Conservation (phyloP, 164 flowering plant species). For the Dillenia turbinata region DNA sequence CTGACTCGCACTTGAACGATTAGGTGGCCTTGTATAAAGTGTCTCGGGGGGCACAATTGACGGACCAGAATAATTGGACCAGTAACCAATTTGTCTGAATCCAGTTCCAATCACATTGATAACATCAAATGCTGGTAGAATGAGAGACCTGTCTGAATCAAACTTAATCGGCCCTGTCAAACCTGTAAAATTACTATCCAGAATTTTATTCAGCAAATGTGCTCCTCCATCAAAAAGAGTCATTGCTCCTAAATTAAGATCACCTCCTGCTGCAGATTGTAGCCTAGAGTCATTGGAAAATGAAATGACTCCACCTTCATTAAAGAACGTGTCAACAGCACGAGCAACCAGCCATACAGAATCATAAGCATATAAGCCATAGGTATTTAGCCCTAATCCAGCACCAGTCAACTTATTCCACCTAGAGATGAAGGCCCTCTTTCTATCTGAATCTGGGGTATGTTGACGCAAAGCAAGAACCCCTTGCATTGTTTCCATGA, state of each 20-base stretch:
- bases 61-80: slow-evolving; percentile 74
- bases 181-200: slow-evolving; percentile 40
- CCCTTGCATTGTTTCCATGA: slow-evolving; percentile 64
- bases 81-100: slow-evolving; percentile 53
- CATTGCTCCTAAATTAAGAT: slow-evolving; percentile 54
- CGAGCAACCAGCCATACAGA: slow-evolving; percentile 72
- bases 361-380: slow-evolving; percentile 79
- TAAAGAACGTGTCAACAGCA: slow-evolving; percentile 64
- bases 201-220: slow-evolving; percentile 37
- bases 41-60: slow-evolving; percentile 57
- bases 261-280: slow-evolving; percentile 18
- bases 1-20: slow-evolving; percentile 48
- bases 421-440: slow-evolving; percentile 51
- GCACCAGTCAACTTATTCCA: slow-evolving; percentile 58
- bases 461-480: slow-evolving; percentile 75
- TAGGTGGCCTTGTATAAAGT: slow-evolving; percentile 49
- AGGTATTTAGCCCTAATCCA: slow-evolving; percentile 56
- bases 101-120: slow-evolving; percentile 75
- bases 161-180: slow-evolving; percentile 59
- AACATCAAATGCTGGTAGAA: slow-evolving; percentile 68
- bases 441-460: slow-evolving; percentile 57
- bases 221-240: slow-evolving; percentile 55
- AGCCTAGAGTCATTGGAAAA: slow-evolving; percentile 64
- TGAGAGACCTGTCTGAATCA: slow-evolving; percentile 39
- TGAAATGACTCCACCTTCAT: slow-evolving; percentile 61